These are phyloP conservation scores for Aphanomyces stellatus DNA, from an alignment of 352 stramenopile species.

Conservation along the genomic window DNA sequence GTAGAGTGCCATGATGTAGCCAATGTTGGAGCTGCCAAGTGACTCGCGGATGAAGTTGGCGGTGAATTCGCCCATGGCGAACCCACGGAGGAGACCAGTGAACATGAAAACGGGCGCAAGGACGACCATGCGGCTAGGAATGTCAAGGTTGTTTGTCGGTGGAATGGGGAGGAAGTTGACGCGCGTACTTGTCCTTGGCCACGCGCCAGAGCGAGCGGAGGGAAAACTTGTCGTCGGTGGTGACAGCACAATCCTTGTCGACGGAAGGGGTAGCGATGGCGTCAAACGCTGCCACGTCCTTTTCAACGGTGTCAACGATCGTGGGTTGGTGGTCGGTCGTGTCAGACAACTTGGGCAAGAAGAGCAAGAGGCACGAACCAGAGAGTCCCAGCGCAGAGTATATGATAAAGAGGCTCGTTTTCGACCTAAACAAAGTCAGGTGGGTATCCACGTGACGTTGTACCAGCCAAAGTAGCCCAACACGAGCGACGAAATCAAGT, in stretches of 20 bases:
- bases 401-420: not conserved
- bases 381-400: not conserved
- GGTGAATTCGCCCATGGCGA: conserved; percentile 1
- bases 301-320: not conserved
- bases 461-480: conserved; percentile 9
- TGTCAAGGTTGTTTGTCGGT: too few species aligned
- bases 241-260: not conserved
- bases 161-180: not conserved
- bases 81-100: conserved; percentile 2
- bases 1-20: conserved; percentile 10
- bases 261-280: not conserved
- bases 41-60: conserved; percentile 9
- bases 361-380: not conserved
- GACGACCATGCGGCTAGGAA: conserved; percentile 2
- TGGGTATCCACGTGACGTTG: not conserved
- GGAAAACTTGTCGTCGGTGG: not conserved
- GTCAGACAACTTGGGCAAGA: not conserved
- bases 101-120: not conserved
- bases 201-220: not conserved
- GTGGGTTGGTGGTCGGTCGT: not conserved
- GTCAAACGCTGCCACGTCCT: too few species aligned
- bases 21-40: not conserved
- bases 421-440: not conserved
- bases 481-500: conserved; percentile 10
- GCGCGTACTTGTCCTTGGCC: not conserved